phyloP scores from a whole-genome alignment of 1,139 yeast genomes.

The Debaryomycetaceae sp. region DNA sequence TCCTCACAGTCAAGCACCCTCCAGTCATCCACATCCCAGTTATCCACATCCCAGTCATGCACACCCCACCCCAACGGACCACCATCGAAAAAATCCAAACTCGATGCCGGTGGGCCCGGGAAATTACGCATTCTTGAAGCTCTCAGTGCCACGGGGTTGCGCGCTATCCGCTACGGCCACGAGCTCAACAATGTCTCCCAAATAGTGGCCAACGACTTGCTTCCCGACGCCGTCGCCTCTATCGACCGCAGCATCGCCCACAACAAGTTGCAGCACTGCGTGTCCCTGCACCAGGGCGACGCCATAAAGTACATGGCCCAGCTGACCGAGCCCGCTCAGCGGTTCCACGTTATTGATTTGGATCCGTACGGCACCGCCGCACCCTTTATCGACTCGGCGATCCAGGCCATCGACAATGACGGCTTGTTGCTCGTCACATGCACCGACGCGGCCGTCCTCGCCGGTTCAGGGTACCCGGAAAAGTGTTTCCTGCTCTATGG shows the following conservation, averaged over 20 bases:
- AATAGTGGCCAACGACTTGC: slow-evolving; percentile 81
- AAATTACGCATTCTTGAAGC: slow-evolving; percentile 70
- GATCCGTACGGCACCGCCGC: slow-evolving; percentile 98
- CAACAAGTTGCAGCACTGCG: slow-evolving; percentile 45
- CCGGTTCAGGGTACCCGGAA: slow-evolving; percentile 94
- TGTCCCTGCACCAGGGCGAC: slow-evolving; percentile 68
- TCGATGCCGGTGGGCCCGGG: slow-evolving; percentile 3
- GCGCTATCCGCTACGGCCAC: slow-evolving; percentile 87
- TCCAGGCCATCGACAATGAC: slow-evolving; percentile 69
- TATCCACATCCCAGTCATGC: background rate
- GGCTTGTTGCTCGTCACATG: slow-evolving; percentile 87
- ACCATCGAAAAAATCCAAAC: slow-evolving; percentile 1
- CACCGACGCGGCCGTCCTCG: slow-evolving; percentile 90
- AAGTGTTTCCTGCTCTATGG: slow-evolving; percentile 93
- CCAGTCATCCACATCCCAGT: background rate
- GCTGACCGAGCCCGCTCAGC: slow-evolving; percentile 14
- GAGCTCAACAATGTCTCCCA: slow-evolving; percentile 68
- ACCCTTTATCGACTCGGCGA: slow-evolving; percentile 86
- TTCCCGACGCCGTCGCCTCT: slow-evolving; percentile 77
- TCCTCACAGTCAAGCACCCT: background rate
- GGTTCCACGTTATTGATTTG: slow-evolving; percentile 77
- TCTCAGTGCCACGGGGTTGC: slow-evolving; percentile 84
- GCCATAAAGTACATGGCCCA: slow-evolving; percentile 73
- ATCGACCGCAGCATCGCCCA: slow-evolving; percentile 61
- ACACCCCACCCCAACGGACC: background rate